Evolutionary conservation across 202 grass and related monocot genomes (phyloP), one percentile per base, ranked within the genome.

Genomic region (Panicum virgatum): DNA sequence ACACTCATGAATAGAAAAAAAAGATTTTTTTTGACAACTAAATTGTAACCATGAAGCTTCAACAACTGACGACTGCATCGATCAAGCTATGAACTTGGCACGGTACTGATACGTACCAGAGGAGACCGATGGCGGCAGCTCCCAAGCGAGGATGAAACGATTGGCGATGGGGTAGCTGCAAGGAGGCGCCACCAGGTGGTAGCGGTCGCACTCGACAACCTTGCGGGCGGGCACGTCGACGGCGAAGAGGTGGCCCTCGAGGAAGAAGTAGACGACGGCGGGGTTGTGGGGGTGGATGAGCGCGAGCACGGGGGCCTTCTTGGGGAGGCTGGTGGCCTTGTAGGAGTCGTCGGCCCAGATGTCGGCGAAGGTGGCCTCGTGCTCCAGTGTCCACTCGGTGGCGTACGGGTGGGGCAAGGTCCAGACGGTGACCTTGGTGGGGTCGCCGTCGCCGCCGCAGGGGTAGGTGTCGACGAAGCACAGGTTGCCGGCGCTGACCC

Each of bases 201-300:
- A 75, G 52, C 18, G 34, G 12, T 75, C 54, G 45, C 66, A 74
- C 9, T 75, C 22, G 15, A 83, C 22, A 3, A 83, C 69, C 80
- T 40, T 75, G 32, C 44, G 12, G 13, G 34, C 45, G 3, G 6
- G 45, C 14, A 75, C 3, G 45, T 75, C 34, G 38, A 80, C 38
- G 16, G 27, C 61, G 62, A 84, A 48, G 51, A 84, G 25, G 12
- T 51, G 16, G 4, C 23, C 10, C 38, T 68, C 40, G 0, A 38
- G 29, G 72, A 59, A 69, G 82, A 77, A 84, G 63, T 60, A 77
- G 18, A 84, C 48, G 5, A 84, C 51, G 39, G 66, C 63, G 9
- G 72, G 73, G 82, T 84, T 69, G 27, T 13, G 12, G 40, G 62
- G 73, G 73, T 84, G 73, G 52, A 84, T 29, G 27, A 77, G 42